phyloP scores from a whole-genome alignment of 139 green algal genomes.

The Dunaliella primolecta region DNA sequence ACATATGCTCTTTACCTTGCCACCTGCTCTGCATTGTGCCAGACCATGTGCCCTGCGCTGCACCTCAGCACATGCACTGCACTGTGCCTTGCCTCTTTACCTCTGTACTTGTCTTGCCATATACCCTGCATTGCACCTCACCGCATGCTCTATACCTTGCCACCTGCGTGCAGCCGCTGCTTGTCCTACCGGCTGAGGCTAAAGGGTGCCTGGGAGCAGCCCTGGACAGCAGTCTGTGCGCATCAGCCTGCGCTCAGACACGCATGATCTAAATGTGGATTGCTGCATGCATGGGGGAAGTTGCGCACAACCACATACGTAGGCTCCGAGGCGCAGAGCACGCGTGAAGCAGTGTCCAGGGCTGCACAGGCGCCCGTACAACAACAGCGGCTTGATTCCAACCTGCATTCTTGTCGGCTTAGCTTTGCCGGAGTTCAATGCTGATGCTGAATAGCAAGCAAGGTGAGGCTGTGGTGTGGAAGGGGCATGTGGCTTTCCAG shows the following conservation, averaged over 20 bases:
- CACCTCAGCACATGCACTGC: no score
- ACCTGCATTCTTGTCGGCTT: neutral
- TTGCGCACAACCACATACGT: no score
- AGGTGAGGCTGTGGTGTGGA: no score
- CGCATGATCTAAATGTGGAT: neutral
- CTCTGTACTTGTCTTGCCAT: no score
- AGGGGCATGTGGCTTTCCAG: neutral
- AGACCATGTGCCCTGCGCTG: no score
- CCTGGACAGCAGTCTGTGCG: neutral
- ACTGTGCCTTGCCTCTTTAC: no score
- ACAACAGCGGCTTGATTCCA: neutral
- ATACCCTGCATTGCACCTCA: no score
- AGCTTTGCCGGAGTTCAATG: neutral
- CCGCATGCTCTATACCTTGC: no score
- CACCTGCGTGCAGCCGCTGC: neutral
- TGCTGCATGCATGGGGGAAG: neutral
- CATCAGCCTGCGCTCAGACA: neutral
- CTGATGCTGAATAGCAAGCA: neutral
- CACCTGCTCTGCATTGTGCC: no score
- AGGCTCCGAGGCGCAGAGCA: no score
- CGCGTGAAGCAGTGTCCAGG: neutral
- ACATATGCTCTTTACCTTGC: no score
- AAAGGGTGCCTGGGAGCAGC: neutral
- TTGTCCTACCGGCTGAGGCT: neutral
- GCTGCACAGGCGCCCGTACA: constrained; percentile 5